Evolutionary conservation across 768 basidiomycete genomes (phyloP).

Genomic region (Tremella mesenterica): DNA sequence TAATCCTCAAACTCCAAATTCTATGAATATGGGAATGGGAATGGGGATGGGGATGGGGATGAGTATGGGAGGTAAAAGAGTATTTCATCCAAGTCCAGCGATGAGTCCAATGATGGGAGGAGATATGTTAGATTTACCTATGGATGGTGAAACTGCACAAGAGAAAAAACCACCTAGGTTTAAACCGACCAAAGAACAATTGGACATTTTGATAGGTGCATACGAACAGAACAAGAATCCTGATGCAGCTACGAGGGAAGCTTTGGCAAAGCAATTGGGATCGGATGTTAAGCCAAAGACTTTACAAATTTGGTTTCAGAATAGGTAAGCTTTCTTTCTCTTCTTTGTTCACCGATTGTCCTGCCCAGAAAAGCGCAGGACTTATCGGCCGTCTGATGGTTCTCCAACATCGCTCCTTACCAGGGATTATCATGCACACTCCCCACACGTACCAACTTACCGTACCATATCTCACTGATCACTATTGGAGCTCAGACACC

Average conservation of each 20-base stretch:
- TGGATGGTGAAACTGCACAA: not conserved
- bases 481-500: no score
- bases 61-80: not conserved
- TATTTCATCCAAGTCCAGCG: not conserved
- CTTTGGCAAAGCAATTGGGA: slow-evolving; percentile 20
- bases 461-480: no score
- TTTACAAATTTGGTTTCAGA: slow-evolving; percentile 40
- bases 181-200: slow-evolving; percentile 33
- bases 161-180: slow-evolving; percentile 27
- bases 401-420: no score
- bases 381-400: no score
- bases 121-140: not conserved
- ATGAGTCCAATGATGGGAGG: not conserved
- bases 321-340: slow-evolving; percentile 17
- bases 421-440: no score
- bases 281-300: slow-evolving; percentile 28
- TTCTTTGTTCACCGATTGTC: no score
- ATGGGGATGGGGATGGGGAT: not conserved
- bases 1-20: no score
- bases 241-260: slow-evolving; percentile 22
- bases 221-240: slow-evolving; percentile 37
- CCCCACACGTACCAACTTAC: no score
- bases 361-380: no score
- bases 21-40: not conserved
- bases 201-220: slow-evolving; percentile 28